Evolutionary conservation across 192 early-diverging fungal genomes (phyloP).

Genomic region (Coemansia umbellata): DNA sequence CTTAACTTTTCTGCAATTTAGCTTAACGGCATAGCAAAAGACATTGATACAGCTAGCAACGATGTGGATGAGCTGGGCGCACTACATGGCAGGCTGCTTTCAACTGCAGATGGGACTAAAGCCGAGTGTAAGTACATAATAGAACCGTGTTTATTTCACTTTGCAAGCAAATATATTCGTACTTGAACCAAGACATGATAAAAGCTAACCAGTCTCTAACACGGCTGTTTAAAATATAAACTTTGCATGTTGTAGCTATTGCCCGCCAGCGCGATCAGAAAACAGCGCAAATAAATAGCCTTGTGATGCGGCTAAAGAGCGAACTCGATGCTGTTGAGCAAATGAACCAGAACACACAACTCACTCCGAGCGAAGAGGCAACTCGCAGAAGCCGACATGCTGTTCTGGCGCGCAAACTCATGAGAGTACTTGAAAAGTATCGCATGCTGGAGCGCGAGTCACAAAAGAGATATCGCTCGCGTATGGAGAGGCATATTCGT

Average conservation of each 20-base stretch:
- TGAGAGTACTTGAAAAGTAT: constrained; percentile 44
- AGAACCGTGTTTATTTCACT: not conserved
- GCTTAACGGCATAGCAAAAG: constrained; percentile 36
- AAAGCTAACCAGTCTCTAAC: not conserved
- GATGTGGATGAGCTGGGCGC: constrained; percentile 33
- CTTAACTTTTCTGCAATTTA: constrained; percentile 7
- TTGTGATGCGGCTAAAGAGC: constrained; percentile 31
- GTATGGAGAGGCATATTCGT: constrained; percentile 50
- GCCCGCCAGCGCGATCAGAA: constrained; percentile 41
- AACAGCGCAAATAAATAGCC: constrained; percentile 36
- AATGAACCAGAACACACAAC: constrained; percentile 30
- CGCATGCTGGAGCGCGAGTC: constrained; percentile 41
- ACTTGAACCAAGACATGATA: no score
- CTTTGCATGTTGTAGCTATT: constrained; percentile 18
- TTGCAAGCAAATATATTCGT: not conserved
- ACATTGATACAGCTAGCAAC: constrained; percentile 22
- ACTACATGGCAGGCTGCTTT: constrained; percentile 34
- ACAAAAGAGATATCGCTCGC: constrained; percentile 35
- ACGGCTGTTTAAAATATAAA: not conserved
- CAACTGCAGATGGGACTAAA: constrained; percentile 38
- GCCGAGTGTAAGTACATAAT: constrained; percentile 42
- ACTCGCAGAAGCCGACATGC: constrained; percentile 36
- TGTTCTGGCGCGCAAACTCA: constrained; percentile 35
- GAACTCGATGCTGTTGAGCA: constrained; percentile 42
- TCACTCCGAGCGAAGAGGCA: constrained; percentile 39